Percentiles rank a stretch among this genome's conserved stretches.
These are phyloP conservation scores for Fusarium protoensiforme DNA, from an alignment of 2,329 filamentous ascomycete genomes.

Conservation along the genomic window DNA sequence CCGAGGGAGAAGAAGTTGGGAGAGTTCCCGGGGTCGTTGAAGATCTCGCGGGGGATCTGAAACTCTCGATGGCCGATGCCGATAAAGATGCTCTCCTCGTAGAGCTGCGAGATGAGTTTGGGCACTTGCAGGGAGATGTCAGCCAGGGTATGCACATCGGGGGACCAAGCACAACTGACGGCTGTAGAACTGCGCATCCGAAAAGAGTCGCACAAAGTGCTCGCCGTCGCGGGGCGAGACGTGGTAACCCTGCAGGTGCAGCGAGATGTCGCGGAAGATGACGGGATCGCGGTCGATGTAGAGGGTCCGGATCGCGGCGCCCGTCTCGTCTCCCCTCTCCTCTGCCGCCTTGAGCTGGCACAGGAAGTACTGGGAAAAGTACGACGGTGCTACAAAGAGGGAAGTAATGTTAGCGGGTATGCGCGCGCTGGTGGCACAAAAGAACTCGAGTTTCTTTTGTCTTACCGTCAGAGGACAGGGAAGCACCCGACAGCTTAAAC, in stretches of 20 bases:
- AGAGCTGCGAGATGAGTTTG: conserved; percentile 88
- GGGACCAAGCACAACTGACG: conserved; percentile 53
- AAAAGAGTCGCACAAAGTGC: conserved; percentile 92
- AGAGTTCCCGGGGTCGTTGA: conserved; percentile 86
- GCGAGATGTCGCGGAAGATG: conserved; percentile 89
- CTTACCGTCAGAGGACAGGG: conserved; percentile 78
- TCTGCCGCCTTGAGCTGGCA: conserved; percentile 78
- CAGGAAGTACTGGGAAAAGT: conserved; percentile 94
- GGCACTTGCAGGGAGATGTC: conserved; percentile 69
- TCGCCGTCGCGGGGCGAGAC: conserved; percentile 82
- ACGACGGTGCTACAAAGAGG: conserved; percentile 78
- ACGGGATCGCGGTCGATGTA: conserved; percentile 95
- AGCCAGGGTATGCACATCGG: background rate
- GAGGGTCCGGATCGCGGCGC: conserved; percentile 74
- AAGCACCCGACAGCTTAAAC: conserved; percentile 79
- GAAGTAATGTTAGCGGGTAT: conserved; percentile 17
- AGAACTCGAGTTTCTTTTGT: background rate
- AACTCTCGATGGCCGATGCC: conserved; percentile 89
- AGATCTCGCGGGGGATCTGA: conserved; percentile 88
- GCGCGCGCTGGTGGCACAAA: background rate
- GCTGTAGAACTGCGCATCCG: conserved; percentile 95
- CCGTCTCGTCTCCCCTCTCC: conserved; percentile 65
- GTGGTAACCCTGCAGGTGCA: conserved; percentile 94
- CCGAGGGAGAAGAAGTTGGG: conserved; percentile 96
- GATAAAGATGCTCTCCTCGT: conserved; percentile 92